Conservation (phyloP, 192 early-diverging fungal species). For the Oehlia diaphana region DNA sequence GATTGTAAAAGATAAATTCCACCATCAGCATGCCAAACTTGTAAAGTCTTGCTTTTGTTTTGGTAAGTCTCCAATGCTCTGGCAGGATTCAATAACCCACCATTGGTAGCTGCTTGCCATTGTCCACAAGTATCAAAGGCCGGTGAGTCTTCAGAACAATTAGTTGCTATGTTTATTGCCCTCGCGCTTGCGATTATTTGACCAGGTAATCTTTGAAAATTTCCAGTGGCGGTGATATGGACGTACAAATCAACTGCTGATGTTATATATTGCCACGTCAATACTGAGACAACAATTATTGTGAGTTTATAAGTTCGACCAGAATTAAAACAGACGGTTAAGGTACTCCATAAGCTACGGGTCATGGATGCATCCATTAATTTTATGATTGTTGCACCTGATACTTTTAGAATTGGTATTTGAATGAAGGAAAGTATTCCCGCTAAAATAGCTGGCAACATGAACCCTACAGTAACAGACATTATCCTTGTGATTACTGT, state of each 20-base stretch:
- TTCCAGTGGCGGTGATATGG: neutral
- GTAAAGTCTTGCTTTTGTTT: neutral
- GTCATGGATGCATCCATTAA: conserved; percentile 5
- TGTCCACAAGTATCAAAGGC: neutral
- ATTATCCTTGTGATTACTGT: no score
- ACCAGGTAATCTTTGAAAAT: neutral
- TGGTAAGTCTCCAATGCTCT: neutral
- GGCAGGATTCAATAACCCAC: neutral
- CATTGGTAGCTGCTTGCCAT: neutral
- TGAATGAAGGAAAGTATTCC: neutral
- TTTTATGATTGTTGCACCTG: neutral
- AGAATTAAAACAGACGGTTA: neutral
- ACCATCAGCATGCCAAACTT: neutral
- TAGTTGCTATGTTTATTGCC: neutral
- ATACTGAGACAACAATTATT: neutral
- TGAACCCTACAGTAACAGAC: no score
- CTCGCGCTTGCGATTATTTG: neutral
- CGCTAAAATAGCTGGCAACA: conserved; percentile 8
- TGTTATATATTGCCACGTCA: neutral
- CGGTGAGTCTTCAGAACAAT: neutral
- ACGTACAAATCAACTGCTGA: neutral
- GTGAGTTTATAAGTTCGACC: neutral
- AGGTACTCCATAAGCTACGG: neutral
- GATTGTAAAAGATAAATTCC: conserved; percentile 1
- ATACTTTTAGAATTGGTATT: neutral